Evolutionary conservation across 2,329 filamentous ascomycete genomes (phyloP).

Genomic region (Exophiala aquamarina): DNA sequence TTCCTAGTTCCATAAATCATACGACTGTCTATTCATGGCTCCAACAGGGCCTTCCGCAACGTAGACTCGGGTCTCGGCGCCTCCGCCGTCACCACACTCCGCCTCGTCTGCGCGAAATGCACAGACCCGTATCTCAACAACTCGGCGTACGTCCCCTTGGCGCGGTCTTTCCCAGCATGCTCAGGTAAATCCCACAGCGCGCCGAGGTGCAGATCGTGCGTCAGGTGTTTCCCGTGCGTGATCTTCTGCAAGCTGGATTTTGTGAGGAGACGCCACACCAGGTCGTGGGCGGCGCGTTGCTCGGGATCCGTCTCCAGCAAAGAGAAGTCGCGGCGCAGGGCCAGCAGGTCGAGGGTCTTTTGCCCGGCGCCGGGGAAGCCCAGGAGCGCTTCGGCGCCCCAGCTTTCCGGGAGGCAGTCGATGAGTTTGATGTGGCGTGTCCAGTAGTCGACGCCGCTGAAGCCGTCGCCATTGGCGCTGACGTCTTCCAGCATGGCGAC

Average conservation of each 20-base stretch:
- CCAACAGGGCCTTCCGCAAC: slow-evolving; percentile 26
- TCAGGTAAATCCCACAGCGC: slow-evolving; percentile 31
- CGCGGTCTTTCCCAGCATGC: slow-evolving; percentile 28
- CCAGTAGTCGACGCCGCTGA: slow-evolving; percentile 34
- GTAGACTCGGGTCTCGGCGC: slow-evolving; percentile 17
- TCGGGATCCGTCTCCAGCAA: slow-evolving; percentile 31
- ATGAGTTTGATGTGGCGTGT: slow-evolving; percentile 32
- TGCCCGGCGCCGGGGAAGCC: slow-evolving; percentile 34
- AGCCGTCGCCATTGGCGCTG: slow-evolving; percentile 31
- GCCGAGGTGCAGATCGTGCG: slow-evolving; percentile 25
- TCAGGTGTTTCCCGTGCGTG: slow-evolving; percentile 32
- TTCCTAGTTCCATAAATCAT: no score
- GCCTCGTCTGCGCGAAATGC: slow-evolving; percentile 32
- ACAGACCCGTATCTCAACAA: slow-evolving; percentile 32
- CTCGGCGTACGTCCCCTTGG: slow-evolving; percentile 33
- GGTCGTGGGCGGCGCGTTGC: slow-evolving; percentile 31
- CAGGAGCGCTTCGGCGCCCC: slow-evolving; percentile 27
- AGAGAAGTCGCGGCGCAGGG: slow-evolving; percentile 27
- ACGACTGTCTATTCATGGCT: no score
- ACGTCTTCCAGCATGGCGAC: slow-evolving; percentile 34
- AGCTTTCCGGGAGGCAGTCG: slow-evolving; percentile 28
- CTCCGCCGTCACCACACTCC: slow-evolving; percentile 17
- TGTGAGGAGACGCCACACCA: slow-evolving; percentile 29
- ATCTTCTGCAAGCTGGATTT: slow-evolving; percentile 31
- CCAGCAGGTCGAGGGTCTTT: no score